Evolutionary conservation across 1,284 basidiomycete species (phyloP), one percentile per base, ranked within the genome.

Genomic region (Malassezia sympodialis): DNA sequence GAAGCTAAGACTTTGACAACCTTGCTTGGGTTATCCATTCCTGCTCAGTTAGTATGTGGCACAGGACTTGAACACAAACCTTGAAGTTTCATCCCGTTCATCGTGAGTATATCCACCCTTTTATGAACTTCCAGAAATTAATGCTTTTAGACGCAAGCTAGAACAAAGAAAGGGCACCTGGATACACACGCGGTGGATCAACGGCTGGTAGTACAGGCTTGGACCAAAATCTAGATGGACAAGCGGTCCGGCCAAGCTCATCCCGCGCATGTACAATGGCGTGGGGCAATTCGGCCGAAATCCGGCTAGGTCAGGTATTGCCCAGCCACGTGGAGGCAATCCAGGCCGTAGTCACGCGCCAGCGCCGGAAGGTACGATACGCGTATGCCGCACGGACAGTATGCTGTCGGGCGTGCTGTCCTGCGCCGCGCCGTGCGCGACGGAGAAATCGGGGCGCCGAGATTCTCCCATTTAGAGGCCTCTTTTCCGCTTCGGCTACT

Each of bases 1-100:
- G 86, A 88, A 61, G 93, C 93, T 69, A 87, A 81, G 68, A 98
- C 93, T 76, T 88, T 90, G 78, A 94, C 85, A 69, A 96, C 81
- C 78, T 90, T 89, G 78, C 86, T 83, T 24, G 93, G 90, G 79
- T 98, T 93, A 79, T 96, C 91, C 61, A 73, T 59, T 32, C 53
- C 63, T 67, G 44, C 21, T 27, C n/a, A 10, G 46, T 49, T 17
- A 45, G 37, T 39, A 1, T 48, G 31, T 37, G 17, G n/a, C 28
- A 46, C n/a, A n/a, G 12, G 34, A 15, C 17, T 27, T 11, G 31
- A 2, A 23, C 23, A 39, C 34, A 47, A 23, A 55, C 53, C 53
- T 45, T 55, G 53, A 26, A 55, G 39, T 35, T 55, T 55, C 23
- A 37, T 30, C 8, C 49, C 48, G 35, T 42, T 55, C 53, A 55